Evolutionary conservation across 2,329 filamentous ascomycete genomes (phyloP), one percentile per base, ranked within the genome.

Genomic region (Nemania diffusa): DNA sequence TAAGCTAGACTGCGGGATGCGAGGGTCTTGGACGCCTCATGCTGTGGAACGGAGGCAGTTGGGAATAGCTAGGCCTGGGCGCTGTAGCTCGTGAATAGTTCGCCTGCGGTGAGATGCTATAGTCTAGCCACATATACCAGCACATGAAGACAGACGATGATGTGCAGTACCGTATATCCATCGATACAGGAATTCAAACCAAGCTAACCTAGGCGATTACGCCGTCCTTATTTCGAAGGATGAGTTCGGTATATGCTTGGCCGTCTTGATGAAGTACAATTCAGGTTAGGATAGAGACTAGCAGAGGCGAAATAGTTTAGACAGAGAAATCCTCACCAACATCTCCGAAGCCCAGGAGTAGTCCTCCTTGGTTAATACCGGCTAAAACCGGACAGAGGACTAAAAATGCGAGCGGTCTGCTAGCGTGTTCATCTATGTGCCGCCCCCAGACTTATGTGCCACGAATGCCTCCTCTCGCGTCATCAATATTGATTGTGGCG

Each of bases 331-430:
- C 13, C 42, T 60, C 29, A 44, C 24, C 34, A 58, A 48, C 50
- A 44, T 46, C 50, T 44, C 58, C 62, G 42, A 57, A 17, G 32
- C 40, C 40, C 5, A 20, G 32, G 20, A 9, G 29, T 20, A 13
- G 50, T 24, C 52, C 46, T 22, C 24, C 20, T 55, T 56, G 59
- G 48, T 48, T 62, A 60, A 70, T 73, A 66, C 69, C 73, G 73
- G 73, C 71, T 75, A 73, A 75, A 75, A 62, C 57, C 46, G 34
- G 61, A 63, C 56, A 62, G 64, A 65, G 51, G 61, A 29, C 65
- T 69, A 67, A 69, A n/a, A 64, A 65, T 71, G 64, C 68, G 68
- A 60, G 66, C 71, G 68, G 60, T 34, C 59, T 61, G 44, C 57
- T 55, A 63, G 67, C 60, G 63, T 61, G 61, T 46, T 64, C 67